phyloP scores from a whole-genome alignment of 208 protist genomes.

The Vickermania spadyakhi region DNA sequence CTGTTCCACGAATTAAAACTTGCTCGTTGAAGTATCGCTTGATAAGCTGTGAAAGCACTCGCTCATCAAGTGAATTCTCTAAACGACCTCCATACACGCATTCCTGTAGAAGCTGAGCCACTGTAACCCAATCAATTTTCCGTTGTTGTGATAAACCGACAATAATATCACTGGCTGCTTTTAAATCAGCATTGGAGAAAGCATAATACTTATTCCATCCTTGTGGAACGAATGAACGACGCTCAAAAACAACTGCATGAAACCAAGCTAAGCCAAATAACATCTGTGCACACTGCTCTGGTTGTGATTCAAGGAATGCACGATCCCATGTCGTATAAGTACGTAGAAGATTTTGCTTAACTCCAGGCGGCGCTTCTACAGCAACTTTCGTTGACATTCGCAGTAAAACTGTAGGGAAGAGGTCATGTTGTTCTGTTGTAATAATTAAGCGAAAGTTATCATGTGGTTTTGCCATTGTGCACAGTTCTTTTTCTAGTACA shows the following conservation, averaged over 20 bases:
- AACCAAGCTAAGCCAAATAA: constrained; percentile 94
- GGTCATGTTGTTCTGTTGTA: constrained; percentile 91
- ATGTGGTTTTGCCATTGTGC: constrained; percentile 71
- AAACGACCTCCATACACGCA: constrained; percentile 96
- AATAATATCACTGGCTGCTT: constrained; percentile 88
- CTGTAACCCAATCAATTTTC: constrained; percentile 78
- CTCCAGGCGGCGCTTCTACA: constrained; percentile 92
- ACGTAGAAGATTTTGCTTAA: constrained; percentile 93
- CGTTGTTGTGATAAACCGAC: constrained; percentile 17
- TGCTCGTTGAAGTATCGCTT: constrained; percentile 57
- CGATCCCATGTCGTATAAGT: constrained; percentile 85
- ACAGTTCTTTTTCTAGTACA: constrained; percentile 89
- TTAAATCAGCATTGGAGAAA: constrained; percentile 93
- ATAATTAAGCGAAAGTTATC: constrained; percentile 93
- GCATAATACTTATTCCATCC: constrained; percentile 97
- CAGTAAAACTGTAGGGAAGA: constrained; percentile 92
- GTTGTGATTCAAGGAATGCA: constrained; percentile 43
- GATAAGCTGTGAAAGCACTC: constrained; percentile 82
- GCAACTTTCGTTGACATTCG: constrained; percentile 92
- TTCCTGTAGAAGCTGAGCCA: constrained; percentile 88
- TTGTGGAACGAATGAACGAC: constrained; percentile 95
- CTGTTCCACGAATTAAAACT: constrained; percentile 21
- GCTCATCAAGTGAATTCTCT: constrained; percentile 87
- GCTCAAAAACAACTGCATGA: constrained; percentile 94
- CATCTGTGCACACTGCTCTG: constrained; percentile 38